Evolutionary conservation across 495 filamentous ascomycete species (phyloP).

Genomic region (Penicillium soppii): DNA sequence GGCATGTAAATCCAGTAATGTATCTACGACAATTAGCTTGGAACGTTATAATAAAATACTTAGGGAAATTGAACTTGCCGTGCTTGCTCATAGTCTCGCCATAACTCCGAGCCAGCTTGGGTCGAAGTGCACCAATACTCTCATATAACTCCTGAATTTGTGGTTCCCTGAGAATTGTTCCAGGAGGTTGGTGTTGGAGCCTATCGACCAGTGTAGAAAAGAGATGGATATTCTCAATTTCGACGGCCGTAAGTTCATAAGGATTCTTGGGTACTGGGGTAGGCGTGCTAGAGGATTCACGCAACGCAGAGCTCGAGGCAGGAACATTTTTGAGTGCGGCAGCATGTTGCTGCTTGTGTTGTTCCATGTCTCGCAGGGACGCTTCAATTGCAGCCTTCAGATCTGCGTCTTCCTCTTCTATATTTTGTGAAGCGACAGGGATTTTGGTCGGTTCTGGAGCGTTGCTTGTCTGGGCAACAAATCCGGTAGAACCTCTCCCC

Average conservation of each 20-base stretch:
- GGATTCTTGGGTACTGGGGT: slow-evolving; percentile 74
- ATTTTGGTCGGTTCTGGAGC: slow-evolving; percentile 41
- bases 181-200: slow-evolving; percentile 90
- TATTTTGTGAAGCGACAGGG: slow-evolving; percentile 30
- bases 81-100: slow-evolving; percentile 99
- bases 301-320: slow-evolving; percentile 34
- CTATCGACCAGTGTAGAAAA: slow-evolving; percentile 94
- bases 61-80: slow-evolving; percentile 53
- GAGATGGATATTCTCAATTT: slow-evolving; percentile 96
- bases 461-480: slow-evolving; percentile 62
- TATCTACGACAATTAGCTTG: slow-evolving; percentile 55
- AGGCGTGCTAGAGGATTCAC: slow-evolving; percentile 23
- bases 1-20: slow-evolving; percentile 87
- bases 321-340: slow-evolving; percentile 69
- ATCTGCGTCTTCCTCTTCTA: slow-evolving; percentile 76
- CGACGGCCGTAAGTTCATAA: slow-evolving; percentile 89
- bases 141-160: slow-evolving; percentile 99
- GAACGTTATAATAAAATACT: neutral
- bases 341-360: slow-evolving; percentile 90
- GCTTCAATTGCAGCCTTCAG: slow-evolving; percentile 95
- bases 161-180: slow-evolving; percentile 90
- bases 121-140: slow-evolving; percentile 86
- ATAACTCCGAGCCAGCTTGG: slow-evolving; percentile 93
- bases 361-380: slow-evolving; percentile 96
- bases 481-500: slow-evolving; percentile 66